Evolutionary conservation across 441 rosid species (phyloP), one percentile per base, ranked within the genome.

Genomic region (Kokia cookei): DNA sequence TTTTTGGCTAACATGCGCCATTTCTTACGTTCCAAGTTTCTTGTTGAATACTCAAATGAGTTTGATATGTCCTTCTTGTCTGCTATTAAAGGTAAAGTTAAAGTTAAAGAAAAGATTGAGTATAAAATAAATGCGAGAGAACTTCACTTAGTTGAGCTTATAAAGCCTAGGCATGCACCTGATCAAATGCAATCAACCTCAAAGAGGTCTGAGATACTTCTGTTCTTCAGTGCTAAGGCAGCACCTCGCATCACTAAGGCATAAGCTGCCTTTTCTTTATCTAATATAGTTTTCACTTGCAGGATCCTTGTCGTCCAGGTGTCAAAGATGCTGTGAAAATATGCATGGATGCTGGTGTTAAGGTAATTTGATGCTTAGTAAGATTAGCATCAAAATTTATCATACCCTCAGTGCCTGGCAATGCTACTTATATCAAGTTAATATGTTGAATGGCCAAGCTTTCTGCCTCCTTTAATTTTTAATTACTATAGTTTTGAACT

Each of bases 231-330:
- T 8, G 61, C 61, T 22, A 24, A 19, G 27, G 59, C 59, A 54
- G 57, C 57, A 15, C 59, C 63, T 11, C 1, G 63, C 40, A 59
- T 27, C 64, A 59, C 40, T 42, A 13, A 59, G 10, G 64, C 63
- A 58, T 10, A 24, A 69, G 61, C 27, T 77, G 17, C 67, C 47
- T 17, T 7, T 71, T 2, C 13, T 61, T 73, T 73, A 58, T 69
- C 71, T 77, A 37, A 71, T 73, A 66, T 71, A 29, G 54, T 72
- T 73, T 69, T 61, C 72, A 69, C 65, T 24, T 80, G 74, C 80
- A 94, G 99, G 99, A 96, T 85, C 99, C 99, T 81, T 96, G 99
- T 79, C 98, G 98, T 55, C 81, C 85, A 24, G 90, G 97, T 68
- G 98, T 96, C 75, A 82, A 81, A 81, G 91, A 96, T 13, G 98